Percentiles rank a stretch among this genome's conserved stretches.
phyloP scores from a whole-genome alignment of 2,329 filamentous ascomycete species.

The Talaromyces sp. region DNA sequence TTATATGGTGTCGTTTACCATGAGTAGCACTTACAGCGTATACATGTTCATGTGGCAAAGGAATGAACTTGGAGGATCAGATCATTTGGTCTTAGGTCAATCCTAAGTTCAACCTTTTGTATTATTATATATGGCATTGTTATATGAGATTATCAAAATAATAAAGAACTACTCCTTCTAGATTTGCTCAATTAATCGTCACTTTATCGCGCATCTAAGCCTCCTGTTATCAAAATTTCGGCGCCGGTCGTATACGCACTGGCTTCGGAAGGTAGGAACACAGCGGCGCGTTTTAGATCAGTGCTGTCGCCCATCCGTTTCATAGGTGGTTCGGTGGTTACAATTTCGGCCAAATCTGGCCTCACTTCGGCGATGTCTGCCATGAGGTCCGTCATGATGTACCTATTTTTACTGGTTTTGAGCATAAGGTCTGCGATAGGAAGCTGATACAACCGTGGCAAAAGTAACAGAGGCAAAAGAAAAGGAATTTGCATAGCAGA shows the following conservation, averaged over 20 bases:
- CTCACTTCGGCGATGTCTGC: background rate
- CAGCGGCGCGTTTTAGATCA: background rate
- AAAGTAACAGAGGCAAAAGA: background rate
- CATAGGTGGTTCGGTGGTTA: background rate
- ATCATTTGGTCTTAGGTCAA: background rate
- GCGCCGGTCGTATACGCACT: background rate
- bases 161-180: background rate
- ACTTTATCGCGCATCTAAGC: background rate
- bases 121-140: background rate
- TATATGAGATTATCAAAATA: background rate
- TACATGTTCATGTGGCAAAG: background rate
- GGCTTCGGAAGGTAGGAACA: background rate
- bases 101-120: background rate
- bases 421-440: background rate
- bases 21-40: background rate
- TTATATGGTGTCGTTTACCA: background rate
- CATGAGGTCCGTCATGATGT: background rate
- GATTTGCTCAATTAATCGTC: background rate
- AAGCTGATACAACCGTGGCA: background rate
- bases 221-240: background rate
- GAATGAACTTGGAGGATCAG: background rate
- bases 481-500: background rate
- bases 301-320: background rate
- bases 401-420: background rate
- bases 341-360: background rate